phyloP scores from a whole-genome alignment of 352 stramenopile genomes.

The Phytophthora europaea region DNA sequence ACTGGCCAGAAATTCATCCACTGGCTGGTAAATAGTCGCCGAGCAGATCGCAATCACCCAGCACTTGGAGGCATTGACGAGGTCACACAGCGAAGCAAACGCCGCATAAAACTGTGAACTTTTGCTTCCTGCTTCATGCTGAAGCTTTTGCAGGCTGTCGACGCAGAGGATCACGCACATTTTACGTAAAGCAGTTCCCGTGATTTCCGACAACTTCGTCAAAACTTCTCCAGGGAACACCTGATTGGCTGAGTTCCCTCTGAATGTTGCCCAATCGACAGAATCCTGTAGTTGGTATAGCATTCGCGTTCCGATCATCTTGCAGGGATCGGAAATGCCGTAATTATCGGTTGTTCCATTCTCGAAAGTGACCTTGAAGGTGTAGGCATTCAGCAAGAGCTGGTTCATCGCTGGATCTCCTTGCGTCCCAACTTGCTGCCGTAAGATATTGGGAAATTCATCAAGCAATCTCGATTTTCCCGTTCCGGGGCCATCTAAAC shows the following conservation, averaged over 20 bases:
- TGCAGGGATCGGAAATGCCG: not conserved
- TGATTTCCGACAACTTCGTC: slow-evolving; percentile 19
- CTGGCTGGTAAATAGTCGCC: slow-evolving; percentile 25
- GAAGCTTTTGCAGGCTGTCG: slow-evolving; percentile 18
- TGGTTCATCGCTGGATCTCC: slow-evolving; percentile 19
- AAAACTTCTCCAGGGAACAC: no score
- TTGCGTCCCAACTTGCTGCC: slow-evolving; percentile 13
- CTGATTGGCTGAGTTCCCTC: no score
- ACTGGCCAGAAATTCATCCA: slow-evolving; percentile 23
- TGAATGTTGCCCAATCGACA: slow-evolving; percentile 6
- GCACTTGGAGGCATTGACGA: slow-evolving; percentile 32
- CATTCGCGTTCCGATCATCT: slow-evolving; percentile 23
- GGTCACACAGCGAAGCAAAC: slow-evolving; percentile 15
- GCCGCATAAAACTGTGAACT: slow-evolving; percentile 18
- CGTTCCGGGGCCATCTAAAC: slow-evolving; percentile 20
- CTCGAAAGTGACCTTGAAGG: slow-evolving; percentile 36
- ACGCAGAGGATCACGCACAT: slow-evolving; percentile 37
- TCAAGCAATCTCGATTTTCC: slow-evolving; percentile 36
- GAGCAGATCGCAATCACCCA: slow-evolving; percentile 26
- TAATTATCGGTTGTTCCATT: slow-evolving; percentile 16
- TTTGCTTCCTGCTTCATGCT: slow-evolving; percentile 21
- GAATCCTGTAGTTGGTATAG: slow-evolving; percentile 23
- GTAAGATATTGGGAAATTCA: slow-evolving; percentile 28
- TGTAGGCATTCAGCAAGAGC: slow-evolving; percentile 25
- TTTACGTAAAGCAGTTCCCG: slow-evolving; percentile 4